Base-by-base conservation (phyloP, 108 stramenopile species). In the Stephanodiscus triporus region DNA sequence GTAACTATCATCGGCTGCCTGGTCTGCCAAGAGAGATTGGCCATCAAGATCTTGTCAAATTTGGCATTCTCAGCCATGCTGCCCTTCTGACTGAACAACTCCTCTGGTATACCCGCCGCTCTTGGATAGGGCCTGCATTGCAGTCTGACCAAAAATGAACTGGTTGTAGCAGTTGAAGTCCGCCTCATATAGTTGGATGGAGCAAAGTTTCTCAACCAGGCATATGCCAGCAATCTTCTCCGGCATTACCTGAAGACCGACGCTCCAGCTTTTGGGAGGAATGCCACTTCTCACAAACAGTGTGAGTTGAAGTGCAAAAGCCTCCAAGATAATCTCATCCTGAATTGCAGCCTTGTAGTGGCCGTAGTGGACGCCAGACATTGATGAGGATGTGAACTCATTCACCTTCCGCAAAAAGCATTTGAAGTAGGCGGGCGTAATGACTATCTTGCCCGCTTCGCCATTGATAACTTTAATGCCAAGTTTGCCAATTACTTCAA, bases 81-180 rank as follows among this genome's bases (percentile, higher is more conserved):
- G n/a, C n/a, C n/a, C n/a, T n/a, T n/a, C n/a, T n/a, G n/a, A n/a
- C n/a, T n/a, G n/a, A n/a, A n/a, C n/a, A n/a, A n/a, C n/a, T 36
- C 36, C 36, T 36, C 36, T 36, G 36, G 36, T 36, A 36, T 36
- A 6, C n/a, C n/a, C n/a, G n/a, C 51, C 51, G 8, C 24, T 53
- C n/a, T 53, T 8, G 1, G 23, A 20, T 6, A 24, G 24, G 1
- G 40, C 9, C 11, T 42, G 9, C 40, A 53, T 58, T 4, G 24
- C 29, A 9, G 30, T 10, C 14, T 30, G 29, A 0, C 57, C 24
- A 30, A 26, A 58, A 4, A 30, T 30, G 17, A 24, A 58, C 57
- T 58, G 26, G 17, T 58, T 58, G 30, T 29, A 58, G 13, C 29
- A 58, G 11, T 58, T 58, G 57, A 29, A 30, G 13, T 58, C 57